Percentiles rank a stretch among this genome's conserved stretches.
Evolutionary conservation across 1,284 basidiomycete genomes (phyloP).

Genomic region (Ustilago nuda): DNA sequence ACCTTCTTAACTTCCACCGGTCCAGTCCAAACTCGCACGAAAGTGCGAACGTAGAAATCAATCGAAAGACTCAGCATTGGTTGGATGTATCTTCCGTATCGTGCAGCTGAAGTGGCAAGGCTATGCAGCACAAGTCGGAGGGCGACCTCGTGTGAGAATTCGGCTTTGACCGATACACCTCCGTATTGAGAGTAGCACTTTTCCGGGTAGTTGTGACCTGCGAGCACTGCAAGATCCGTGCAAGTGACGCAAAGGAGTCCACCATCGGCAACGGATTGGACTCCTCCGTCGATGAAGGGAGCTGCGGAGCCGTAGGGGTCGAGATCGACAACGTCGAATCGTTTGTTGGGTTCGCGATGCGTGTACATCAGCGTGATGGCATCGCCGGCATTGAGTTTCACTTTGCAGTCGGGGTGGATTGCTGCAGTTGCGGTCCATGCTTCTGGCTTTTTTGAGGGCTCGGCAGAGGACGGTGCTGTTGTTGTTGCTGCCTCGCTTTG

Average conservation of each 20-base stretch:
- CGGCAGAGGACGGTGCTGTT: background rate
- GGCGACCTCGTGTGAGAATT: slow-evolving; percentile 81
- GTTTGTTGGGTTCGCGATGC: slow-evolving; percentile 79
- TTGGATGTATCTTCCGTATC: slow-evolving; percentile 91
- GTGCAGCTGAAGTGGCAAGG: slow-evolving; percentile 84
- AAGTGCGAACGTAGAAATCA: slow-evolving; percentile 96
- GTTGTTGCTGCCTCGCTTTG: background rate
- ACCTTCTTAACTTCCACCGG: slow-evolving; percentile 89
- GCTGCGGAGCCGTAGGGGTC: slow-evolving; percentile 98
- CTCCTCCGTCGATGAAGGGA: slow-evolving; percentile 95
- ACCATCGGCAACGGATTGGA: slow-evolving; percentile 84
- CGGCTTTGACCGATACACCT: slow-evolving; percentile 88
- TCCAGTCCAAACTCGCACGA: slow-evolving; percentile 81
- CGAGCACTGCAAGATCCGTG: slow-evolving; percentile 93
- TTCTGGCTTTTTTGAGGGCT: background rate
- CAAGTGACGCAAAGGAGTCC: slow-evolving; percentile 95
- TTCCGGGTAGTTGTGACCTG: slow-evolving; percentile 93
- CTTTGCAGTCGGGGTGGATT: slow-evolving; percentile 66
- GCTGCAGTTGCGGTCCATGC: slow-evolving; percentile 9
- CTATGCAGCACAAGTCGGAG: slow-evolving; percentile 84
- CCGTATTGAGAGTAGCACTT: slow-evolving; percentile 78
- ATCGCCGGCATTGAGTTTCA: slow-evolving; percentile 63
- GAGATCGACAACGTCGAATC: slow-evolving; percentile 93
- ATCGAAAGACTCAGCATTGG: slow-evolving; percentile 94
- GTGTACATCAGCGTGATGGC: slow-evolving; percentile 83